Conservation (phyloP, 257 asterid genomes). For the Lithospermum erythrorhizon region DNA sequence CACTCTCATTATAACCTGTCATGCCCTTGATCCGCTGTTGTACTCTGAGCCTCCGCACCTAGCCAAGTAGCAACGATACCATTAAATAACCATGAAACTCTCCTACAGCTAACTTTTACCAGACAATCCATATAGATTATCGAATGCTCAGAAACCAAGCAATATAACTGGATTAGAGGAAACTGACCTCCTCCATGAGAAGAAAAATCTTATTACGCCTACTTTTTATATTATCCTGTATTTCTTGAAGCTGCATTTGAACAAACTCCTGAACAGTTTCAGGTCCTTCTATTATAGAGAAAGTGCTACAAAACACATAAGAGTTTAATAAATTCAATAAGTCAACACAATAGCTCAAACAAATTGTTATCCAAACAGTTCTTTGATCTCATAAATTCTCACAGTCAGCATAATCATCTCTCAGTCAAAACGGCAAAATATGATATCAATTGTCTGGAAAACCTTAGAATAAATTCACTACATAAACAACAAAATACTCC, state of each 20-base stretch:
- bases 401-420: too few species aligned
- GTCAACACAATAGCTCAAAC: not conserved
- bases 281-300: conserved; percentile 97
- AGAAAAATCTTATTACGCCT: conserved; percentile 83
- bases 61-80: not conserved
- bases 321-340: not conserved
- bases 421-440: too few species aligned
- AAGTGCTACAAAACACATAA: conserved; percentile 38
- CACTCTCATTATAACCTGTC: conserved; percentile 17
- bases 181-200: conserved; percentile 86
- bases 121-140: too few species aligned
- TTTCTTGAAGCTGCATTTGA: conserved; percentile 87
- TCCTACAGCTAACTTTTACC: not conserved
- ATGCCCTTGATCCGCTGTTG: conserved; percentile 56
- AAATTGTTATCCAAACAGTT: not conserved
- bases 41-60: conserved; percentile 84
- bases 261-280: conserved; percentile 89
- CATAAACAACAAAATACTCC: not conserved
- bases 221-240: conserved; percentile 69
- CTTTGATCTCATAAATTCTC: not conserved
- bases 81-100: not conserved
- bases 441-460: not conserved
- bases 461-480: not conserved
- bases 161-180: conserved; percentile 7
- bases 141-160: not conserved